A percentile compares a stretch with the other conserved stretches of the same genome.
Evolutionary conservation across 2,329 filamentous ascomycete genomes (phyloP).

Genomic region (Salinomyces thailandicus): DNA sequence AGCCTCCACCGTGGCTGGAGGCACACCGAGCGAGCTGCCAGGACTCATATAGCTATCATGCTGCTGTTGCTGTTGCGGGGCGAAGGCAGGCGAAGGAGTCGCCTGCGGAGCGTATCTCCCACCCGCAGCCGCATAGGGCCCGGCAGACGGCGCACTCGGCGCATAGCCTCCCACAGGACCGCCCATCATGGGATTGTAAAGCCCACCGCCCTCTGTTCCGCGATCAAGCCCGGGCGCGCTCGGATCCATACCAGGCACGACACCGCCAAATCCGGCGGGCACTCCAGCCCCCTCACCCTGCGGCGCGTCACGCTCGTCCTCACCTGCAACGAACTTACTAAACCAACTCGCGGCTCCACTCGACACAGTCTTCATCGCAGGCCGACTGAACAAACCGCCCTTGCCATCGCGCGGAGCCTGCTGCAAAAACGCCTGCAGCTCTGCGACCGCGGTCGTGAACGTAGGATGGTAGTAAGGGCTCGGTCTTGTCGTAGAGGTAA

Average conservation of each 20-base stretch:
- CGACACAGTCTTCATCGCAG: constrained; percentile 91
- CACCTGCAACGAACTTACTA: constrained; percentile 90
- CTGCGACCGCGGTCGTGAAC: constrained; percentile 67
- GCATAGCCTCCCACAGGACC: constrained; percentile 25
- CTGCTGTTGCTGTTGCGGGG: not conserved
- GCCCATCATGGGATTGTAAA: constrained; percentile 54
- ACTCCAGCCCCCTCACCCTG: constrained; percentile 41
- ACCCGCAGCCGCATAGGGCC: not conserved
- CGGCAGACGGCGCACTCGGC: constrained; percentile 4
- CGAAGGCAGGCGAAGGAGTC: not conserved
- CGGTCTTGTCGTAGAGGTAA: constrained; percentile 69
- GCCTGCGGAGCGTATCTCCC: constrained; percentile 6
- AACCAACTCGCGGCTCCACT: constrained; percentile 85
- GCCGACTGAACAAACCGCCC: constrained; percentile 85
- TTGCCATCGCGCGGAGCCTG: constrained; percentile 61
- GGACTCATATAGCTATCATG: not conserved
- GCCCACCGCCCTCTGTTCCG: constrained; percentile 61
- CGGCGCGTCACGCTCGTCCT: constrained; percentile 56
- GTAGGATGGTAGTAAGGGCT: constrained; percentile 77
- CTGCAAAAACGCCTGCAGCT: constrained; percentile 71
- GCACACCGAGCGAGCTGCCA: not conserved
- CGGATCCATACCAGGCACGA: constrained; percentile 2
- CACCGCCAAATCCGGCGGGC: not conserved
- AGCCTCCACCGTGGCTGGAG: constrained; percentile 9
- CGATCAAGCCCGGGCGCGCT: constrained; percentile 62